Conservation (phyloP, 1,284 basidiomycete species). For the Cryptococcus sp. region DNA sequence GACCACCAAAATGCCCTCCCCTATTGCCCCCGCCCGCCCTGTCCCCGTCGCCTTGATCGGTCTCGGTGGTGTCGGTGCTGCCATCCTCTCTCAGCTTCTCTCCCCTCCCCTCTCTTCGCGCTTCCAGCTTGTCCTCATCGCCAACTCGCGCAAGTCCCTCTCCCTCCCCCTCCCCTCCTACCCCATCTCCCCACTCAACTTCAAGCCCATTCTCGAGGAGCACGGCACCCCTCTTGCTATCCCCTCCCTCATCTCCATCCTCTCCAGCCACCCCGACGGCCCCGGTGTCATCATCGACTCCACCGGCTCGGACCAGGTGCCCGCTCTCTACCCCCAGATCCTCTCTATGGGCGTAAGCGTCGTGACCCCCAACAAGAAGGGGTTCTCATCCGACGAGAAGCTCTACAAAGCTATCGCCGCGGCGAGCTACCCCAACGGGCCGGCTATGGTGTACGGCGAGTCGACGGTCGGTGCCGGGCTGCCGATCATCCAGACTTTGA, state of each 20-base stretch:
- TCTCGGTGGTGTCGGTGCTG: constrained; percentile 80
- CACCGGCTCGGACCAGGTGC: constrained; percentile 82
- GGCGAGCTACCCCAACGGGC: constrained; percentile 56
- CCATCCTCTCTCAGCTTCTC: constrained; percentile 69
- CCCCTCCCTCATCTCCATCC: constrained; percentile 47
- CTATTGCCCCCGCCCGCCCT: constrained; percentile 20
- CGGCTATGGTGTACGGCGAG: constrained; percentile 73
- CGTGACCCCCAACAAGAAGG: constrained; percentile 98
- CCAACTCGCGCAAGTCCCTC: constrained; percentile 68
- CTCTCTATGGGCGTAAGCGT: constrained; percentile 76
- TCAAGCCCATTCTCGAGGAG: constrained; percentile 44
- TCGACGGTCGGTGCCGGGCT: constrained; percentile 93
- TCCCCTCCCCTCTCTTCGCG: constrained; percentile 59
- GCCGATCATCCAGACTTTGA: constrained; percentile 86
- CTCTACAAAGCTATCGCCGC: constrained; percentile 71
- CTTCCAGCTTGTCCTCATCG: constrained; percentile 70
- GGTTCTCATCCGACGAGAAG: constrained; percentile 70
- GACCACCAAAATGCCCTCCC: constrained; percentile 20
- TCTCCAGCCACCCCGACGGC: constrained; percentile 51
- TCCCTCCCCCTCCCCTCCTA: constrained; percentile 54
- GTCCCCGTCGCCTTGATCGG: constrained; percentile 71
- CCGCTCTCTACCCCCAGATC: constrained; percentile 77
- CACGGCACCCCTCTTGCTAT: constrained; percentile 50
- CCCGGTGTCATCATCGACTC: constrained; percentile 87
- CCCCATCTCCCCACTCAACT: constrained; percentile 50